Base-by-base conservation (phyloP, 1,139 yeast species). In the Sporopachydermia cereana region DNA sequence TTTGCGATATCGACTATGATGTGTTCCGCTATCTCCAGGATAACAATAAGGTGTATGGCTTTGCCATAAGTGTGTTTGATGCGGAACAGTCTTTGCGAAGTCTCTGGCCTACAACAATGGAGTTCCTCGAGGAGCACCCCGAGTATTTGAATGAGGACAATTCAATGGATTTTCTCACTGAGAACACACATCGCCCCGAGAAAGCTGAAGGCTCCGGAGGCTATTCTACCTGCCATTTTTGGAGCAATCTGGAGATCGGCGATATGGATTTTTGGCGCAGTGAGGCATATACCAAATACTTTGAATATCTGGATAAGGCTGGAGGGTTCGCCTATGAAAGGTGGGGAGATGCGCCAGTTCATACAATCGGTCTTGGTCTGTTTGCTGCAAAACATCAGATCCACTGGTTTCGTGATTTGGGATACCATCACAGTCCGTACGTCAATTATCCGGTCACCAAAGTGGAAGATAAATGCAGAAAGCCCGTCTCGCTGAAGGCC, bases 281-380 rank as follows among this genome's bases (percentile, higher is more conserved):
- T 20, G 77, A 80, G 49, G 76, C 84, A 1, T 85, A 85, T 58
- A 64, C 67, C 39, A 65, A 67, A 18, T 85, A 84, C 79, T 76
- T 80, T 51, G 68, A 80, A 43, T 63, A 70, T 56, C 65, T 85
- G 39, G 94, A 85, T 51, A 53, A 68, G 3, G 63, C 78, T 0
- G 94, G 95, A 14, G 88, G 88, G 2, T 84, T 84, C 56, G 85
- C 83, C 58, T 84, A 84, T 55, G 95, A 85, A 59, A 63, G 95
- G 48, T 84, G 95, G 95, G 95, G 95, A 1, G 95, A 84, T 62
- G 95, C 95, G 0, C 95, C 95, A 0, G 89, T 85, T 1, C 94
- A 83, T 58, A 76, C 88, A 1, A 60, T 84, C 42, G 94, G 89
- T 0, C 63, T 85, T 22, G 82, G 79, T 0, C 61, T 86, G 44